phyloP scores from a whole-genome alignment of 345 rosid genomes.

The Sisymbrium irio region DNA sequence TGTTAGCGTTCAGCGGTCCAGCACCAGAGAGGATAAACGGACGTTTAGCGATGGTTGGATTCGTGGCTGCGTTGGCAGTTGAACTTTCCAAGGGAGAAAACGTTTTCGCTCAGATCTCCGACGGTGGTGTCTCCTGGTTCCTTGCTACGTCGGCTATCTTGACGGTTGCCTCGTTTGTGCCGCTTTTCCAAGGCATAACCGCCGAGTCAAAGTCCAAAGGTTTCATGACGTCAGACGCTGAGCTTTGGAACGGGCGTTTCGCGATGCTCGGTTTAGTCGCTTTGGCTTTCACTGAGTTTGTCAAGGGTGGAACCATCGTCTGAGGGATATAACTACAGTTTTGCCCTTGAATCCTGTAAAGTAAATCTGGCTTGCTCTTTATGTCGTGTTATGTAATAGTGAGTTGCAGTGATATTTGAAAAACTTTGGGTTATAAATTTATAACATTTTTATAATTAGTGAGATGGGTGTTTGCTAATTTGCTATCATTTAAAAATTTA shows the following conservation, averaged over 20 bases:
- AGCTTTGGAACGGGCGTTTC: constrained; percentile 77
- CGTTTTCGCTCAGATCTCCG: constrained; percentile 53
- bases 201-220: constrained; percentile 53
- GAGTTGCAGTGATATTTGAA: not conserved
- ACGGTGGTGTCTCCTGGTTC: constrained; percentile 66
- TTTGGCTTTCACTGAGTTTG: constrained; percentile 67
- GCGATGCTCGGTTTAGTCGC: constrained; percentile 86
- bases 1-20: constrained; percentile 77
- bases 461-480: not conserved
- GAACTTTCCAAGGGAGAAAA: constrained; percentile 69
- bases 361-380: not conserved
- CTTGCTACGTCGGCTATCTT: constrained; percentile 51
- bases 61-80: constrained; percentile 65
- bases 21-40: constrained; percentile 94
- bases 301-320: constrained; percentile 59
- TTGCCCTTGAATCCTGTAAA: constrained; percentile 19
- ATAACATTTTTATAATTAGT: not conserved
- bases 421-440: constrained; percentile 1
- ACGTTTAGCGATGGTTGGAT: constrained; percentile 84
- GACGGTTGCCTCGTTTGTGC: constrained; percentile 64
- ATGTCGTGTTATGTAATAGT: not conserved
- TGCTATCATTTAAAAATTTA: not conserved
- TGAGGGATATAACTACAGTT: constrained; percentile 21
- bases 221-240: constrained; percentile 77
- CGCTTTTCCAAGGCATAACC: constrained; percentile 54